These are phyloP conservation scores for Rhinocladiella mackenziei DNA, from an alignment of 2,329 filamentous ascomycete species.

Conservation along the genomic window DNA sequence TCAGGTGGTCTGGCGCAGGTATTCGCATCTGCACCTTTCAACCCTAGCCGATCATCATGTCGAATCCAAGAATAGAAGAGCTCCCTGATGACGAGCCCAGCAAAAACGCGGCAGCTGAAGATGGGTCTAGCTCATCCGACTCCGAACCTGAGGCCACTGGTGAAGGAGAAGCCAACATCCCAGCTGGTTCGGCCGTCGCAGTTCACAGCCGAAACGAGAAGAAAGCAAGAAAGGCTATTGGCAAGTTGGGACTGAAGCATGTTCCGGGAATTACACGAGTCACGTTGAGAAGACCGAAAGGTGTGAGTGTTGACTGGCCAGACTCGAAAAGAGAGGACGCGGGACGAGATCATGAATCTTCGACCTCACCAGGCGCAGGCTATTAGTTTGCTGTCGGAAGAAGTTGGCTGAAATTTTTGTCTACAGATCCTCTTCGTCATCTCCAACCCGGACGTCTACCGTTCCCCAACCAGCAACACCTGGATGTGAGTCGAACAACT, in stretches of 20 bases:
- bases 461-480: constrained; percentile 98
- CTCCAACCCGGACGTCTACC: constrained; percentile 99
- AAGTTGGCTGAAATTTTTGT: constrained; percentile 5
- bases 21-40: not conserved
- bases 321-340: too few relatives aligned
- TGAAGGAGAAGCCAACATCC: constrained; percentile 57
- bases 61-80: constrained; percentile 97
- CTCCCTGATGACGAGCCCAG: constrained; percentile 81
- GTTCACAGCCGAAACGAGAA: constrained; percentile 99
- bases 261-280: constrained; percentile 97
- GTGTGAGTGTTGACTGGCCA: constrained; percentile 65
- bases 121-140: constrained; percentile 51
- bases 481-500: constrained; percentile 74
- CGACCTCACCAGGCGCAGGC: not conserved
- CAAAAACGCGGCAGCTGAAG: constrained; percentile 78
- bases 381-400: not conserved
- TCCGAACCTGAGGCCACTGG: constrained; percentile 43
- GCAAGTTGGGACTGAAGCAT: constrained; percentile 95
- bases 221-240: constrained; percentile 99
- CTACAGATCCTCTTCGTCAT: constrained; percentile 95
- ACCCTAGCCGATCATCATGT: constrained; percentile 59
- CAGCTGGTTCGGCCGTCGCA: constrained; percentile 80
- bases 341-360: not conserved
- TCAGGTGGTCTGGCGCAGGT: constrained; percentile 2
- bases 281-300: constrained; percentile 96